Base-by-base conservation (phyloP, 1,284 basidiomycete species). In the Trametes versicolor region DNA sequence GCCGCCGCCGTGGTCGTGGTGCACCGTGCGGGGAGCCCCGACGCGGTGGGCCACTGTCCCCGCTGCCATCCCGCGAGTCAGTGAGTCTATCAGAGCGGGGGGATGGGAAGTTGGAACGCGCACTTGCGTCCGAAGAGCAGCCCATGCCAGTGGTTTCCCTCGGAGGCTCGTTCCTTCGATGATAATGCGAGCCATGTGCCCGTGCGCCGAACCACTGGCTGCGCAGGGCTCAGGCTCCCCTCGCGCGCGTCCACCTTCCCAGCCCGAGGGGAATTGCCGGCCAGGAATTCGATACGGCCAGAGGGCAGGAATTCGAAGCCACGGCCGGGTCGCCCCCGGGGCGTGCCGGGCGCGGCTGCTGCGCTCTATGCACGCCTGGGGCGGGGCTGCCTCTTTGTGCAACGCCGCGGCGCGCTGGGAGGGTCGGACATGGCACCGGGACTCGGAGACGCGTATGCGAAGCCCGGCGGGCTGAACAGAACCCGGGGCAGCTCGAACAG, bases 81-180 rank as follows among this genome's bases (percentile, higher is more conserved):
- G 64, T 53, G 60, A 69, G 67, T 69, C 64, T 62, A 69, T 69
- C 64, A 69, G 56, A 62, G 58, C 29, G 37, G 21, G 27, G 29
- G 29, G 36, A 45, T 53, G 56, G 32, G 49, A 52, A 48, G 36
- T 53, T 50, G 32, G 49, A 52, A 48, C 45, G 45, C 25, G 19
- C 39, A 36, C 39, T 10, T 12, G 37, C 15, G 23, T 36, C 15
- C 39, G 60, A 39, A 51, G 48, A 50, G 53, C 60, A 25, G 43
- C 13, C 19, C 43, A n/a, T n/a, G n/a, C n/a, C n/a, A n/a, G n/a
- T n/a, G n/a, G n/a, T n/a, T n/a, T n/a, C n/a, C n/a, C n/a, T n/a
- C n/a, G n/a, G 13, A 32, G 45, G 54, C 17, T 34, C 57, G 27
- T 48, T 27, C 29, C 43, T 32, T 41, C 45, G 43, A 48, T 15